Evolutionary conservation across 2,329 filamentous ascomycete genomes (phyloP), one percentile per base, ranked within the genome.

Genomic region (Stagonosporopsis tanaceti): DNA sequence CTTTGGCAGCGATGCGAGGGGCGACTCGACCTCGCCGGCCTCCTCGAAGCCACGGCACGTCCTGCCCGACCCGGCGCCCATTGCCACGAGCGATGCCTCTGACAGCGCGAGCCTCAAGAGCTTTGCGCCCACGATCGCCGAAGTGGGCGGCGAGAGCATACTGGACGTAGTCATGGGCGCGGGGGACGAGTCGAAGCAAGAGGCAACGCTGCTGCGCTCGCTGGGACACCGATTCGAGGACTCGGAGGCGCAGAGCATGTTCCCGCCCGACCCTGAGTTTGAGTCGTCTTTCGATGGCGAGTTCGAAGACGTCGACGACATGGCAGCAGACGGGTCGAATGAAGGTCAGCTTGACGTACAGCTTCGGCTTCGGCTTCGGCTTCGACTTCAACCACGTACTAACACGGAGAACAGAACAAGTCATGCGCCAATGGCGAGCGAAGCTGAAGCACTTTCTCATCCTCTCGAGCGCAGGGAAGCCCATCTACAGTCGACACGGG

Each of bases 371-470:
- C 27, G 50, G 61, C 62, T 61, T 53, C 51, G 63, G 59, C 52
- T 50, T 15, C 27, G 50, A n/a, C n/a, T n/a, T n/a, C n/a, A 57
- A 51, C 52, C 47, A 25, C 47, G 57, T 63, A 64, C 72, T 76
- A 71, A 76, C 71, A 50, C 58, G 57, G 52, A 56, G 35, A 57
- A 68, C 71, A 74, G 78, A 80, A 67, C 64, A 73, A 22, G 66
- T 92, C 25, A 81, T 97, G 38, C 79, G 81, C 15, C 82, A 88
- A 62, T 99, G 93, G 93, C 95, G 93, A 73, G 87, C 90, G 35
- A 98, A 98, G 79, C 83, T 93, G 61, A 99, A 99, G 77, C 95
- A 99, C 77, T 99, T 97, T 76, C 87, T 99, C 78, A 96, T 99
- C 68, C 81, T 99, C 1, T 98, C 95, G 2, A 94, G 93, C 14